A percentile compares a stretch with the other conserved stretches of the same genome.
These are phyloP conservation scores for Ophiocordyceps australis DNA, from an alignment of 2,329 filamentous ascomycete species.

Conservation along the genomic window DNA sequence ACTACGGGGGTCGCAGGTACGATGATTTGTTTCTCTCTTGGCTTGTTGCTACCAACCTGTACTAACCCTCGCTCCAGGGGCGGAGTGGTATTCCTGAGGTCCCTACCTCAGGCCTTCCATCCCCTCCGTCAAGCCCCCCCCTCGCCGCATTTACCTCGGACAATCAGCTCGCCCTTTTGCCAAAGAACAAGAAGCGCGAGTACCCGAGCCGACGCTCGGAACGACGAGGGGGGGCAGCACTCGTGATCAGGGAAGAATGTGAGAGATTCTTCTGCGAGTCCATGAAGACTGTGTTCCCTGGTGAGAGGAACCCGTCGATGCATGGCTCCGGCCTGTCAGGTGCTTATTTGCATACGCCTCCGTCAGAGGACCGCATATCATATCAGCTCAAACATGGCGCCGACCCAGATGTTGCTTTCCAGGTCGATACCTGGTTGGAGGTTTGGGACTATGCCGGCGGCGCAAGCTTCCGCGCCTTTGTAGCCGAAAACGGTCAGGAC, in stretches of 20 bases:
- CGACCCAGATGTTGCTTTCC: slow-evolving; percentile 11
- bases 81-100: slow-evolving; percentile 94
- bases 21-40: slow-evolving; percentile 10
- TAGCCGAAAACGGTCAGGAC: slow-evolving; percentile 50
- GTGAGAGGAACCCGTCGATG: slow-evolving; percentile 68
- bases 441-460: slow-evolving; percentile 76
- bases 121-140: slow-evolving; percentile 77
- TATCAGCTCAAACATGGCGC: slow-evolving; percentile 14
- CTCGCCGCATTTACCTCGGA: slow-evolving; percentile 55
- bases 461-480: slow-evolving; percentile 71
- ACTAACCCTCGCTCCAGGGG: slow-evolving; percentile 29
- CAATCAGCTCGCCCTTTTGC: slow-evolving; percentile 47
- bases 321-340: slow-evolving; percentile 76
- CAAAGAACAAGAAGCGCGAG: slow-evolving; percentile 31
- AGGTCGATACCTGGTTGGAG: slow-evolving; percentile 50
- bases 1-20: slow-evolving; percentile 72
- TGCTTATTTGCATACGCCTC: slow-evolving; percentile 42
- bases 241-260: slow-evolving; percentile 97
- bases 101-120: slow-evolving; percentile 67
- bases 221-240: slow-evolving; percentile 79
- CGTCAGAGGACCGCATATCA: slow-evolving; percentile 25
- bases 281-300: slow-evolving; percentile 85
- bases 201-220: slow-evolving; percentile 22
- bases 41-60: slow-evolving; percentile 1
- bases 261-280: slow-evolving; percentile 99